Base-by-base conservation (phyloP, 495 filamentous ascomycete genomes). In the Amniculicola lignicola region DNA sequence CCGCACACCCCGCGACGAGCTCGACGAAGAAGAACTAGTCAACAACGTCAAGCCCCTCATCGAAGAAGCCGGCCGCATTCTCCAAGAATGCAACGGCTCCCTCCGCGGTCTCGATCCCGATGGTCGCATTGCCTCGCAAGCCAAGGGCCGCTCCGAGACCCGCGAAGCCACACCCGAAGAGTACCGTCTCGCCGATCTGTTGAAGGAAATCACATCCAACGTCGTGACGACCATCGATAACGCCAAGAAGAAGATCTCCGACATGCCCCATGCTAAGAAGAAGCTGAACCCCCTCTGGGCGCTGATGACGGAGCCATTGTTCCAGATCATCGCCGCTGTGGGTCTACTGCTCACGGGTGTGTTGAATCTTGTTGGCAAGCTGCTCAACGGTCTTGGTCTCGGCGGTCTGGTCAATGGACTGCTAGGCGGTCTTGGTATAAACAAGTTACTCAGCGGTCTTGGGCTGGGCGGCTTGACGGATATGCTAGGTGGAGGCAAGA, bases 191-290 rank as follows among this genome's bases (percentile, higher is more conserved):
- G 90, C 91, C 3, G 89, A 95, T 24, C 69, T 82, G 14, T 80
- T 96, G 31, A 93, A 92, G 75, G 86, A 91, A 62, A 66, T 85
- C 47, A 80, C 81, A 11, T 74, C 77, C 41, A 81, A 74, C 2
- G 79, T 83, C 6, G 74, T 82, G 4, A 81, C 83, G 63, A 88
- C 85, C n/a, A 90, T 96, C 58, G 90, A 96, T 54, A 82, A 85
- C 38, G 88, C 87, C 31, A 89, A 88, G 79, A 85, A 82, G 69
- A 86, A 86, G 73, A 86, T 96, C 50, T 83, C 86, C 62, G 87
- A 88, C 65, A 91, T 96, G 86, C 91, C 91, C 14, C 84, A 91
- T 54, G 91, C 90, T 21, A 93, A 95, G 83, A 95, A 95, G 77
- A 82, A 88, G 71, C 79, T 96, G 44, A 95, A 89, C 67, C 89